Evolutionary conservation across 2,329 filamentous ascomycete species (phyloP), one percentile per base, ranked within the genome.

Genomic region (Lithohypha guttulata): DNA sequence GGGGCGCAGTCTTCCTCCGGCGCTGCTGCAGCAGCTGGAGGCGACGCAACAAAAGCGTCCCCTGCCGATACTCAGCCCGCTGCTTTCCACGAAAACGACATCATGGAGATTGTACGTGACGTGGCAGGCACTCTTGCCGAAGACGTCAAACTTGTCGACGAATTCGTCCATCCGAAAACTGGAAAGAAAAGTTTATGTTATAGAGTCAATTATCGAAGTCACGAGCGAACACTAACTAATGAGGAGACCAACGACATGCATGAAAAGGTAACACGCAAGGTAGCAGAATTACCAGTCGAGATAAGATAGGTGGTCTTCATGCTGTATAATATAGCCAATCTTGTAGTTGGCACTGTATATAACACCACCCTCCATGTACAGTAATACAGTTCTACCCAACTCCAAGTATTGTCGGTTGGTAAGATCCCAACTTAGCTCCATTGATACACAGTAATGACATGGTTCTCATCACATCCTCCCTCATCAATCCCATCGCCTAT

Each of bases 41-140:
- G 50, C 59, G 55, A 45, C 53, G 47, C 51, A 55, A 60, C 45
- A 50, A 59, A 46, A 47, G 50, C 48, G 57, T 59, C 45, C 53
- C 59, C 26, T 55, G 59, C 17, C 57, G 60, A 32, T 60, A 62
- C 21, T 51, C 56, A 18, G 46, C 59, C 13, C 54, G 45, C 48
- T 7, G 45, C 61, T 3, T 85, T 94, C 56, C 89, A 96, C 59
- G 87, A 93, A 59, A 96, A 96, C 62, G 91, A 98, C 60, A 69
- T 96, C 36, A 96, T 96, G 89, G 91, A 96, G 62, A 73, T 95
- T 41, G 83, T 95, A 13, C 78, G 91, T 49, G 79, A 79, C 50
- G 70, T 89, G 32, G 84, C 77, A 7, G 87, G 86, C 35, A 83
- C 93, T 58, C 62, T 78, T 15, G 85, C 91, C 23, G 91, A 98